Conservation (phyloP, 192 early-diverging fungal species). For the Dispira parvispora region DNA sequence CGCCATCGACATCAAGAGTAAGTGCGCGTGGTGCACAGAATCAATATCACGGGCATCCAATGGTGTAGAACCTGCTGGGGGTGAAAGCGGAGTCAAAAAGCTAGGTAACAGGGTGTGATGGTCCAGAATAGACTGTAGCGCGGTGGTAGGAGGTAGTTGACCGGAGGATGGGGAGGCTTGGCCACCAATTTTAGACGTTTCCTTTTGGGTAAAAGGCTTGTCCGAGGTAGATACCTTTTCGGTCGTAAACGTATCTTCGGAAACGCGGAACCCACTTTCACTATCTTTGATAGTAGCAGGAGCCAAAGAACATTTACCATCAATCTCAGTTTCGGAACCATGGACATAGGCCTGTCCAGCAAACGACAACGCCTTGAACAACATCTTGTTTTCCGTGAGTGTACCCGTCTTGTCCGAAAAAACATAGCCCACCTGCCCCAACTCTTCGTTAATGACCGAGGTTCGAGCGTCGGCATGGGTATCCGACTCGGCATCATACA, state of each 20-base stretch:
- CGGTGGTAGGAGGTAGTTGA: too few species aligned
- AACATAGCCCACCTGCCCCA: slow-evolving; percentile 91
- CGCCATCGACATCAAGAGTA: too few species aligned
- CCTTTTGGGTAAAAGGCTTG: too few species aligned
- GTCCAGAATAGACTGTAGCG: too few species aligned
- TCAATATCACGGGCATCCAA: too few species aligned
- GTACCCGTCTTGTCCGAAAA: slow-evolving; percentile 97
- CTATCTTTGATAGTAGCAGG: slow-evolving; percentile 20
- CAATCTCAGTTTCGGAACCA: slow-evolving; percentile 45
- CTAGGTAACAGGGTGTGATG: not conserved
- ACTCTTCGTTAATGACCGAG: slow-evolving; percentile 91
- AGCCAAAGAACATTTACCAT: slow-evolving; percentile 21
- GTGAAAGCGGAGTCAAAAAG: slow-evolving; percentile 1
- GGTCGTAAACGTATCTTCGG: too few species aligned
- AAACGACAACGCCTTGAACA: slow-evolving; percentile 85
- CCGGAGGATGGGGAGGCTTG: too few species aligned
- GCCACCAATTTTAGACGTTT: slow-evolving; percentile 8
- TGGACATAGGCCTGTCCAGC: slow-evolving; percentile 73
- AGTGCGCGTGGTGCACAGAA: too few species aligned
- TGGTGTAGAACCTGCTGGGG: not conserved
- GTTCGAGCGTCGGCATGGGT: slow-evolving; percentile 22
- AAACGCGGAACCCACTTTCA: slow-evolving; percentile 23
- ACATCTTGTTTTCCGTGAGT: slow-evolving; percentile 89
- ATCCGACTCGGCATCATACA: slow-evolving; percentile 38
- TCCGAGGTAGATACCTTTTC: slow-evolving; percentile 22